Evolutionary conservation across 1,284 basidiomycete species (phyloP).

Genomic region (Leccinum pallidistipes): DNA sequence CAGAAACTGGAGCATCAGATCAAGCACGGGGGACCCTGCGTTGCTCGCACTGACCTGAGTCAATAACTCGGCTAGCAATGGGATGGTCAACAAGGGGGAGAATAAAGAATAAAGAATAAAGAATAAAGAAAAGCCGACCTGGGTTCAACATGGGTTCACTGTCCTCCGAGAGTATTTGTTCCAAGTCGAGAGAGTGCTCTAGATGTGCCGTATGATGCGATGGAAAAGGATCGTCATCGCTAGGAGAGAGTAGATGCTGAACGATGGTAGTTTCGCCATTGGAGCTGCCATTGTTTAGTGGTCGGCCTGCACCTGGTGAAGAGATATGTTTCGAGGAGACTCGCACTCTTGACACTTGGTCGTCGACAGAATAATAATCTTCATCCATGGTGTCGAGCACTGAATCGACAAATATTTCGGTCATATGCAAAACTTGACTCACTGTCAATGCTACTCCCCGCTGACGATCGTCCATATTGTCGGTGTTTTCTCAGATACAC

Average conservation of each 20-base stretch:
- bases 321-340: constrained; percentile 16
- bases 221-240: constrained; percentile 18
- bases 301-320: constrained; percentile 11
- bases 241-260: constrained; percentile 25
- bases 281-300: constrained; percentile 6
- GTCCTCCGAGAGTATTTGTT: constrained; percentile 58
- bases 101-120: neutral
- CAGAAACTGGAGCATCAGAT: constrained; percentile 35
- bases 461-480: no score
- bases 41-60: constrained; percentile 50
- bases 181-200: constrained; percentile 41
- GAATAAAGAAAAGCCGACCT: constrained; percentile 40
- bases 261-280: constrained; percentile 22
- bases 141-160: constrained; percentile 67
- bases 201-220: constrained; percentile 20
- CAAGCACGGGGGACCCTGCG: constrained; percentile 16
- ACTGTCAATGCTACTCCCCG: constrained; percentile 16
- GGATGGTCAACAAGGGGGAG: neutral
- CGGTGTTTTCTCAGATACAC: no score
- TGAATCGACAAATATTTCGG: constrained; percentile 27
- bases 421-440: constrained; percentile 21
- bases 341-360: constrained; percentile 5
- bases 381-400: constrained; percentile 26
- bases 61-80: constrained; percentile 52
- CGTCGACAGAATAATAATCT: constrained; percentile 16